These are phyloP conservation scores for Sechiopsis laciniata DNA, from an alignment of 306 rosid genomes.

Conservation along the genomic window DNA sequence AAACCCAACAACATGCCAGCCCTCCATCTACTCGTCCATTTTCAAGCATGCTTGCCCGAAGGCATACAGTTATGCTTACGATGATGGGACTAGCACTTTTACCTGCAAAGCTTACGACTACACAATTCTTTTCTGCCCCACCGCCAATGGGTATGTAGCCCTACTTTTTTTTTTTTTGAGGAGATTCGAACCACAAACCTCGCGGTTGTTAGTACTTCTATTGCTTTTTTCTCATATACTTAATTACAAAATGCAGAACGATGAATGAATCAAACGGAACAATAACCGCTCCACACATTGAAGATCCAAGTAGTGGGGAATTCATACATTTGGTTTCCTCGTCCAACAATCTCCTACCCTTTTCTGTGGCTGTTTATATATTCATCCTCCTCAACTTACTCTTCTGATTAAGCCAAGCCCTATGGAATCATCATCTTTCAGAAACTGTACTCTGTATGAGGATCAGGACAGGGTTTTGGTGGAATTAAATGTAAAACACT, in stretches of 20 bases:
- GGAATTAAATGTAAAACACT: too few species aligned
- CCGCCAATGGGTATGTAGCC: constrained; percentile 31
- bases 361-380: constrained; percentile 21
- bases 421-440: background rate
- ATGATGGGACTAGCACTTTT: constrained; percentile 84
- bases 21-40: constrained; percentile 62
- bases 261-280: constrained; percentile 22
- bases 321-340: constrained; percentile 37
- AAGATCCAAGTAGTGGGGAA: constrained; percentile 32
- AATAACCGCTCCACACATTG: constrained; percentile 33
- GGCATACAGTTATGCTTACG: constrained; percentile 88
- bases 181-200: too few species aligned
- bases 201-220: too few species aligned
- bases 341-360: constrained; percentile 41
- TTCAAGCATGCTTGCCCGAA: constrained; percentile 88
- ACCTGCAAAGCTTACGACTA: constrained; percentile 81
- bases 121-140: constrained; percentile 68
- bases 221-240: background rate
- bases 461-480: too few species aligned
- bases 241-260: constrained; percentile 31
- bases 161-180: too few species aligned
- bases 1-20: constrained; percentile 72
- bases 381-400: constrained; percentile 25
- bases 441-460: background rate
- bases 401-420: background rate